A percentile compares a stretch with the other conserved stretches of the same genome.
phyloP scores from a whole-genome alignment of 1,284 basidiomycete genomes.

The Coniferiporia weirii region DNA sequence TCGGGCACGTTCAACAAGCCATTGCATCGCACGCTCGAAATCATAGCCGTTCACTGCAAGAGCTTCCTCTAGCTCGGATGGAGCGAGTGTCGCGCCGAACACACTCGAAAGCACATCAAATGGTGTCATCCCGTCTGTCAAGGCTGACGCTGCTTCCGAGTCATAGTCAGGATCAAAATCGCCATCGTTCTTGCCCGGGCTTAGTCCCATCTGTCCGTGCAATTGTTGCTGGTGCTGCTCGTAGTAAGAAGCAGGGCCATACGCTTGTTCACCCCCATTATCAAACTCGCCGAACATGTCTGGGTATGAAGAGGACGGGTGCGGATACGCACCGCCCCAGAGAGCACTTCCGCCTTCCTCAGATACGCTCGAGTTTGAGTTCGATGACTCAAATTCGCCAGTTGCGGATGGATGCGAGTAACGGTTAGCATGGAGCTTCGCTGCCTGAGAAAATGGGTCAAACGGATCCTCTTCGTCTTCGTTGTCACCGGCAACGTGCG shows the following conservation, averaged over 20 bases:
- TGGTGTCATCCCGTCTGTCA: slow-evolving; percentile 91
- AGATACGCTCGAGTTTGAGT: slow-evolving; percentile 44
- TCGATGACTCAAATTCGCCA: slow-evolving; percentile 57
- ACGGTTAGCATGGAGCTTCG: slow-evolving; percentile 36
- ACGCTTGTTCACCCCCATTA: slow-evolving; percentile 5
- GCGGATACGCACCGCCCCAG: slow-evolving; percentile 25
- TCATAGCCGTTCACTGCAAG: slow-evolving; percentile 86
- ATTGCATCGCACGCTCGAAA: slow-evolving; percentile 91
- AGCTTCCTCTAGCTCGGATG: slow-evolving; percentile 90
- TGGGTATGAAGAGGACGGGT: slow-evolving; percentile 17
- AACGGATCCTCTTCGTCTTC: slow-evolving; percentile 69
- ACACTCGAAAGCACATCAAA: slow-evolving; percentile 94
- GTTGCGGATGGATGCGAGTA: slow-evolving; percentile 54
- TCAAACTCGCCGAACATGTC: slow-evolving; percentile 17
- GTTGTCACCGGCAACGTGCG: slow-evolving; percentile 44
- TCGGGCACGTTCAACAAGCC: slow-evolving; percentile 74
- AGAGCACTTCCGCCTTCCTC: slow-evolving; percentile 29
- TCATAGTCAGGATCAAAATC: slow-evolving; percentile 44
- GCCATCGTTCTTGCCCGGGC: slow-evolving; percentile 8
- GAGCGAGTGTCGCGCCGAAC: slow-evolving; percentile 83
- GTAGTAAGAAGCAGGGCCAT: slow-evolving; percentile 12
- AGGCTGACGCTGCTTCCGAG: slow-evolving; percentile 48
- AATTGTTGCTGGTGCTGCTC: slow-evolving; percentile 9
- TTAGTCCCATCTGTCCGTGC: neutral
- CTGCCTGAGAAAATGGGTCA: slow-evolving; percentile 54